These are phyloP conservation scores for Exophiala sp. DNA, from an alignment of 2,329 filamentous ascomycete genomes.

Conservation along the genomic window DNA sequence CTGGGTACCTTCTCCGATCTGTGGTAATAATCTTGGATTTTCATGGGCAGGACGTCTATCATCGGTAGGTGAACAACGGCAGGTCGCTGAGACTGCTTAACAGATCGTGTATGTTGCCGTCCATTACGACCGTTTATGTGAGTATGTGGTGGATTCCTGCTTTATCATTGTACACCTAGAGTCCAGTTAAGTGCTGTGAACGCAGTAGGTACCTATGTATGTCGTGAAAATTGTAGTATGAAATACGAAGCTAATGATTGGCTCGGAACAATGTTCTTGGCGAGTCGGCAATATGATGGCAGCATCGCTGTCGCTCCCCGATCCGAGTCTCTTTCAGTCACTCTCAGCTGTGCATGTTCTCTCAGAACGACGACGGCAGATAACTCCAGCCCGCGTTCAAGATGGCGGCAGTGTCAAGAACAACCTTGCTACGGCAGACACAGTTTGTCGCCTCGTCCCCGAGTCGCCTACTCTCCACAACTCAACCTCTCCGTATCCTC, in stretches of 20 bases:
- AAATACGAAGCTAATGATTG: slow-evolving; percentile 14
- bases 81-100: no score
- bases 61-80: no score
- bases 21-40: no score
- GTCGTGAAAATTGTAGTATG: not conserved
- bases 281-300: slow-evolving; percentile 4
- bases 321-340: slow-evolving; percentile 5
- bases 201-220: no score
- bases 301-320: slow-evolving; percentile 6
- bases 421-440: slow-evolving; percentile 21
- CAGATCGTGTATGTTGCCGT: no score
- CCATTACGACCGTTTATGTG: no score
- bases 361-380: slow-evolving; percentile 5
- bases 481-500: slow-evolving; percentile 21
- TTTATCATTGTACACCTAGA: no score
- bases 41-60: no score
- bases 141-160: no score
- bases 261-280: slow-evolving; percentile 6
- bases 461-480: slow-evolving; percentile 16
- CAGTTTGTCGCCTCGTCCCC: slow-evolving; percentile 20
- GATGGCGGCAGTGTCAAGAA: slow-evolving; percentile 24
- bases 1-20: no score
- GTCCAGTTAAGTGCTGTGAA: no score
- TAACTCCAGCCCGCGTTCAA: slow-evolving; percentile 4
- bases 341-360: not conserved